Evolutionary conservation across 257 asterid genomes (phyloP), one percentile per base, ranked within the genome.

Genomic region (Solanum dulcamara): DNA sequence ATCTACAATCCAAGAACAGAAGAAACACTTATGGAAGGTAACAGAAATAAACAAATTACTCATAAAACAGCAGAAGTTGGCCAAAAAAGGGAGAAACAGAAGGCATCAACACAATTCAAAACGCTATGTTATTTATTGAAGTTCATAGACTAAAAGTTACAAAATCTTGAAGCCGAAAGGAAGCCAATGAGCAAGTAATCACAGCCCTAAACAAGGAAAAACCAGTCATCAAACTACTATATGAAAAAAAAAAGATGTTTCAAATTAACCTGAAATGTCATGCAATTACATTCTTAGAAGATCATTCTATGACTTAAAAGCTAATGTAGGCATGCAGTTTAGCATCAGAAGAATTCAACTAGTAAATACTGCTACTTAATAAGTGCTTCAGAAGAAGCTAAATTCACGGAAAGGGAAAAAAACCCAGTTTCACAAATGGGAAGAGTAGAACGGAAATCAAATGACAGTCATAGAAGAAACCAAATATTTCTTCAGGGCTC

Each of bases 131-230:
- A 1, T 35, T 28, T 46, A 77, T 77, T 77, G 64, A 77, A 28
- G 83, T 9, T 77, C 28, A 77, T 28, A 75, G 62, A 77, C 0
- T 44, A 48, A 75, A 2, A 26, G 42, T 28, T 7, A 15, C 60
- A 46, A 44, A 71, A 86, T 91, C 94, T 85, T 90, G 93, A 81
- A 67, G 81, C 90, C 70, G 57, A 85, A 90, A 83, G 85, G 87
- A 90, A 84, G 90, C 88, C 88, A 81, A 86, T 88, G 90, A 88
- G 90, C 83, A 46, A 46, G 89, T 85, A 35, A 44, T 35, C 81
- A 30, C 93, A 93, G 90, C 88, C 94, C 94, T 91, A 91, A 71
- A 89, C 90, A 88, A 88, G 85, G 80, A 88, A 89, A 88, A 87
- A 68, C 83, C 86, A 84, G 75, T 81, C 35, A 89, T 90, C 90